These are phyloP conservation scores for Thraustotheca clavata DNA, from an alignment of 352 stramenopile species.

Conservation along the genomic window DNA sequence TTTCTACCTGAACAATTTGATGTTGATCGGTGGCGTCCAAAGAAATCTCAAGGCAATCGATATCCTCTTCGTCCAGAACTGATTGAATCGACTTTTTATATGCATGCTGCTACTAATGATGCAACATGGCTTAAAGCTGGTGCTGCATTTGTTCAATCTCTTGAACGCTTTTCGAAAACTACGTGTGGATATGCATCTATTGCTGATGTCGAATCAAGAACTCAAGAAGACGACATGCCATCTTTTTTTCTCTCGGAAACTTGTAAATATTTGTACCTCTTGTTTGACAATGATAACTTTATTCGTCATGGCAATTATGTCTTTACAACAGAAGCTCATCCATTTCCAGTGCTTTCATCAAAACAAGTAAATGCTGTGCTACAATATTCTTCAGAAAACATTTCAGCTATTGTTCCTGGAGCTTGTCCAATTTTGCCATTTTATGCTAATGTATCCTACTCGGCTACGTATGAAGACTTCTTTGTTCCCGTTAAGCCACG, in stretches of 20 bases:
- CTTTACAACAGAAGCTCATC: constrained; percentile 96
- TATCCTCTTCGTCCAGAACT: constrained; percentile 97
- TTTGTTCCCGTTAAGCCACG: background rate
- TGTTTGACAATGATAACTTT: constrained; percentile 90
- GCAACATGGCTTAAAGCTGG: constrained; percentile 73
- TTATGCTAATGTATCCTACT: constrained; percentile 37
- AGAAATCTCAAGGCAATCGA: constrained; percentile 41
- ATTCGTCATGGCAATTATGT: constrained; percentile 85
- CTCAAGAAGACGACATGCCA: constrained; percentile 96
- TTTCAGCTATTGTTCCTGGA: background rate
- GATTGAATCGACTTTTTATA: constrained; percentile 95
- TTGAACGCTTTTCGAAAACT: constrained; percentile 88
- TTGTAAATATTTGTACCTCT: constrained; percentile 98
- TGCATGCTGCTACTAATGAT: constrained; percentile 87
- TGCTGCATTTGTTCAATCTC: constrained; percentile 67
- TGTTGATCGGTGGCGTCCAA: constrained; percentile 65
- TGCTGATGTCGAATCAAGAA: constrained; percentile 72
- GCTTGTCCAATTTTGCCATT: constrained; percentile 22
- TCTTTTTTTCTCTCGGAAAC: constrained; percentile 99
- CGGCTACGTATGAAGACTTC: constrained; percentile 15
- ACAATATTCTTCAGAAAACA: background rate
- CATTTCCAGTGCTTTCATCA: constrained; percentile 65
- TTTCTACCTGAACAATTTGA: constrained; percentile 97
- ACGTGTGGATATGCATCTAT: constrained; percentile 91
- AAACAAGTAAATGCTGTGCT: background rate